These are phyloP conservation scores for Xerocomus minutiporus DNA, from an alignment of 1,284 basidiomycete genomes.

Conservation along the genomic window DNA sequence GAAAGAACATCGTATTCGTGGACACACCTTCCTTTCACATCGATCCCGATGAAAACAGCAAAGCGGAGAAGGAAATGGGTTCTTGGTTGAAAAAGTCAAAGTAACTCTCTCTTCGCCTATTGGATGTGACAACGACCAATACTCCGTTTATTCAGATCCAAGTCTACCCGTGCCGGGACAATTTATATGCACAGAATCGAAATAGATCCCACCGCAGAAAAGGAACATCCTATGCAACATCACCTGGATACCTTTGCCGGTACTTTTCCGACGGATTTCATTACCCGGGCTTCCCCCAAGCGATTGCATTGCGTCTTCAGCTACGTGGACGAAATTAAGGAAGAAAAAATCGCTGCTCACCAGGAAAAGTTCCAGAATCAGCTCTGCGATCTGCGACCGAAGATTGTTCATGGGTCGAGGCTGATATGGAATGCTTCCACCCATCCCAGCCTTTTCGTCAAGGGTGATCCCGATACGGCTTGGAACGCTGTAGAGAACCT, in stretches of 20 bases:
- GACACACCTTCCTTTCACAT: slow-evolving; percentile 20
- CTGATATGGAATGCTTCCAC: slow-evolving; percentile 4
- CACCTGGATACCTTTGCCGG: slow-evolving; percentile 11
- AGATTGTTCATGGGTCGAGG: neutral
- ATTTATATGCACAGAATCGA: slow-evolving; percentile 21
- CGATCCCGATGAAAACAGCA: neutral
- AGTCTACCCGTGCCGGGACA: slow-evolving; percentile 11
- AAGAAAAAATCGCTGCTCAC: neutral
- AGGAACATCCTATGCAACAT: neutral
- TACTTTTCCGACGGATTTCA: slow-evolving; percentile 7
- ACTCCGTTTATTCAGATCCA: neutral
- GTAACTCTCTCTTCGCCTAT: slow-evolving; percentile 1
- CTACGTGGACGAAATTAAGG: neutral
- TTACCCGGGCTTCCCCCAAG: neutral
- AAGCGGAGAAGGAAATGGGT: neutral
- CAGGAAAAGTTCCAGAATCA: neutral
- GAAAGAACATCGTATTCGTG: slow-evolving; percentile 20
- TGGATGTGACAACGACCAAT: neutral
- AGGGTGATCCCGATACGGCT: slow-evolving; percentile 1
- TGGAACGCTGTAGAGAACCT: slow-evolving; percentile 15
- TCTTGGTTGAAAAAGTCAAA: slow-evolving; percentile 10
- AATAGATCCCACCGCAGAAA: neutral
- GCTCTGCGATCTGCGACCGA: neutral
- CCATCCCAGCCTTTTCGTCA: slow-evolving; percentile 3
- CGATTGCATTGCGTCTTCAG: slow-evolving; percentile 15